A percentile compares a stretch with the other conserved stretches of the same genome.
Evolutionary conservation across 208 protist species (phyloP).

Genomic region (Acanthamoeba sp.): DNA sequence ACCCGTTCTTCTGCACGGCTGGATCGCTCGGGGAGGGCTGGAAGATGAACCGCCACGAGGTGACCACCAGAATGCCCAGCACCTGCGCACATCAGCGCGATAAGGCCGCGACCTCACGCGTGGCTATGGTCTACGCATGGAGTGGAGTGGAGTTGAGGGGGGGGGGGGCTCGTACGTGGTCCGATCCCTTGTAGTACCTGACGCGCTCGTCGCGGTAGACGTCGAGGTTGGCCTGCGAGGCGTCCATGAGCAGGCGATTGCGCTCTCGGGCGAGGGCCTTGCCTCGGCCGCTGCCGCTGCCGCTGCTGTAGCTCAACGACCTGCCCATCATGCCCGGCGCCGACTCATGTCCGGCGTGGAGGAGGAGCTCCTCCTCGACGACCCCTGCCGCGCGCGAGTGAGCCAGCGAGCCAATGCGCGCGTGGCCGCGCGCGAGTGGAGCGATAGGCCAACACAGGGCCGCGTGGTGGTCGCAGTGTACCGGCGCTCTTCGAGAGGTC

Average conservation of each 20-base stretch:
- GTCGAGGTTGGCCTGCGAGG: neutral
- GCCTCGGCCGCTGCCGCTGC: neutral
- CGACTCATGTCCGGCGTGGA: neutral
- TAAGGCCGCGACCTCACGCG: neutral
- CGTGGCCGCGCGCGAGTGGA: too few species aligned
- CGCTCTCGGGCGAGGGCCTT: neutral
- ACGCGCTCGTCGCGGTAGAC: conserved; percentile 30
- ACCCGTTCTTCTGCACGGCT: conserved; percentile 29
- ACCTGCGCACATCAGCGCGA: neutral
- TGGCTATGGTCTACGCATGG: neutral
- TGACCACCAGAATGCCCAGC: conserved; percentile 30
- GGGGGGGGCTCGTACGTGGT: neutral
- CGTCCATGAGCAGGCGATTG: neutral
- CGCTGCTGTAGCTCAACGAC: neutral
- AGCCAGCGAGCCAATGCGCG: neutral
- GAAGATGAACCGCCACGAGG: conserved; percentile 42
- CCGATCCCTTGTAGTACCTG: neutral
- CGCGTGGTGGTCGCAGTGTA: too few species aligned
- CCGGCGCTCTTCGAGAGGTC: conserved; percentile 30
- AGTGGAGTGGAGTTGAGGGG: neutral
- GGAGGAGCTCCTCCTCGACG: neutral
- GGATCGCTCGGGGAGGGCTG: neutral
- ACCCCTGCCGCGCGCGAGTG: neutral
- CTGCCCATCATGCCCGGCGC: neutral
- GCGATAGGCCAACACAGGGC: too few species aligned